Evolutionary conservation across 139 green algal genomes (phyloP), one percentile per base, ranked within the genome.

Genomic region (Coccomyxa sp.): DNA sequence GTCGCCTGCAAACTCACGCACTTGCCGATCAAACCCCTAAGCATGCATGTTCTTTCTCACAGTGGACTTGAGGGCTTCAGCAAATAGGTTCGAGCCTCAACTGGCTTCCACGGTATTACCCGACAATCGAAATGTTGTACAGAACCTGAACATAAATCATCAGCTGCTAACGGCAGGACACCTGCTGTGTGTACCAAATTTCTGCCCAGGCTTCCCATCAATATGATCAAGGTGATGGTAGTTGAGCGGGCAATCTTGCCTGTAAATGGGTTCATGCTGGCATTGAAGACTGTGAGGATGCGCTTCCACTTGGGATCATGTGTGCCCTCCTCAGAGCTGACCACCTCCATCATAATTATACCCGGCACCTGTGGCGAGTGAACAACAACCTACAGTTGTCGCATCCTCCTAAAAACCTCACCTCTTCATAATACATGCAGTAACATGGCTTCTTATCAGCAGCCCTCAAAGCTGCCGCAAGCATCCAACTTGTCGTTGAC

Each of bases 271-370:
- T 63, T 74, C 13, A 14, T 82, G 21, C 57, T 67, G 17, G 15
- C 25, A 21, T 51, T 45, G 57, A 71, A 31, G 68, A 57, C 38
- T 21, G 30, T 30, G 57, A 82, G n/a, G 0, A 82, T 31, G 31
- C 23, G 21, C 51, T 23, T 27, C 32, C 80, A 58, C 25, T 59
- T 71, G 31, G 68, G 77, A 78, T 74, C 71, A 51, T 59, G 30
- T 82, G 77, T 45, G 74, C 63, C 67, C 83, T 11, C 76, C 27
- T 88, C 86, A 28, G 83, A 87, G 84, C 89, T 93, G 16, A 66
- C 77, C 31, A 96, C 76, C 81, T 90, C 79, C 88, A 95, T 92
- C 17, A 95, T 84, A 27, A 96, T 88, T 14, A 95, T 83, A 0
- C 91, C 93, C 58, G 91, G 87, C 16, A 89, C 83, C 86, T 94